A percentile compares a stretch with the other conserved stretches of the same genome.
These are phyloP conservation scores for Astrothelium macrocarpum DNA, from an alignment of 495 filamentous ascomycete species.

Conservation along the genomic window DNA sequence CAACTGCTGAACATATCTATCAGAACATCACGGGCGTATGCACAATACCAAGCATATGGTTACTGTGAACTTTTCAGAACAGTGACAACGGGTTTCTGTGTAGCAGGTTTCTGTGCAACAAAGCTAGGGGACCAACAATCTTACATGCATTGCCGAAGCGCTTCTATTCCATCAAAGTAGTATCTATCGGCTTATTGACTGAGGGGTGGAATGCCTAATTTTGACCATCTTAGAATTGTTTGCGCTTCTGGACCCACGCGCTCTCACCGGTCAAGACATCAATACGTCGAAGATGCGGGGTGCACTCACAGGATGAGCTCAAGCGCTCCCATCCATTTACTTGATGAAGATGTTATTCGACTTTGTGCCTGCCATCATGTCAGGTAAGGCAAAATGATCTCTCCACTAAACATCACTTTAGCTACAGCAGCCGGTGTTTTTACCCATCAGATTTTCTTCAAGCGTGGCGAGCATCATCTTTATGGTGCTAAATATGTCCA, in stretches of 20 bases:
- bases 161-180: neutral
- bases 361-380: too few relatives aligned
- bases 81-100: too few relatives aligned
- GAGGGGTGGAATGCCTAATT: neutral
- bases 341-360: neutral
- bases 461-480: neutral
- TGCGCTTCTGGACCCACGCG: too few relatives aligned
- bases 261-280: neutral
- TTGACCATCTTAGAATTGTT: neutral
- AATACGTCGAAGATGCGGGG: neutral
- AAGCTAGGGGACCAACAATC: neutral
- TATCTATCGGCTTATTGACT: too few relatives aligned
- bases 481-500: neutral
- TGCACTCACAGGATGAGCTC: neutral
- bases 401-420: neutral
- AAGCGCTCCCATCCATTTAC: neutral
- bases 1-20: too few relatives aligned
- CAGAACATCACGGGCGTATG: too few relatives aligned
- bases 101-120: neutral
- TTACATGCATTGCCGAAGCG: neutral
- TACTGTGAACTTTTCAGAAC: too few relatives aligned
- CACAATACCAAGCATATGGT: too few relatives aligned
- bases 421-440: neutral
- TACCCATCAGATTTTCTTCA: neutral
- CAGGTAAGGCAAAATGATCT: slow-evolving; percentile 1